phyloP scores from a whole-genome alignment of 768 basidiomycete species.

The Amanita rimosa region DNA sequence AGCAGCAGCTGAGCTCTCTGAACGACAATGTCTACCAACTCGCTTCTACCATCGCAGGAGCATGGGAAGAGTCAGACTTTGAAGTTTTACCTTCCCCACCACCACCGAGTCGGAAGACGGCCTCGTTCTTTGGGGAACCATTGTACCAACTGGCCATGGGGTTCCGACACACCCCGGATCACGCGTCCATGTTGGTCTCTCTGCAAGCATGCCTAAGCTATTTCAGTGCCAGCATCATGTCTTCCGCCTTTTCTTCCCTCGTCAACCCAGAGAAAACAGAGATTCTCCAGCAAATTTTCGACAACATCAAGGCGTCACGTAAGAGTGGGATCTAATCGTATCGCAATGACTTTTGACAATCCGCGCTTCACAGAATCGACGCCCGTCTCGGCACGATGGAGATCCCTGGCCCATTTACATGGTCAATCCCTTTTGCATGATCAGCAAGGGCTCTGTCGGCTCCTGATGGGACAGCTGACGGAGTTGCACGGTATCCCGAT shows the following conservation, averaged over 20 bases:
- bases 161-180: background rate
- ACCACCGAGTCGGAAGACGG: background rate
- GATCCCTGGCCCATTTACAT: background rate
- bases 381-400: background rate
- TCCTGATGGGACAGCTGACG: background rate
- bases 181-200: background rate
- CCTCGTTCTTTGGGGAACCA: conserved; percentile 4
- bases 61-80: conserved; percentile 13
- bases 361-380: background rate
- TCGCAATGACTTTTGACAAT: no score
- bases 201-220: background rate
- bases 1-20: conserved; percentile 29
- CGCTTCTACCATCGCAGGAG: conserved; percentile 34
- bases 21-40: conserved; percentile 38
- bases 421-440: background rate
- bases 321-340: no score
- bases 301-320: background rate
- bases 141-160: background rate
- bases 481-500: background rate
- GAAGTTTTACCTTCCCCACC: background rate
- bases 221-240: background rate
- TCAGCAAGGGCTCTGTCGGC: background rate
- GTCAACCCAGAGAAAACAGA: background rate
- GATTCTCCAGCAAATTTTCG: background rate
- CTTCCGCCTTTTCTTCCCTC: background rate